A percentile compares a stretch with the other conserved stretches of the same genome.
Evolutionary conservation across 495 filamentous ascomycete genomes (phyloP).

Genomic region (Trichoderma parareesei): DNA sequence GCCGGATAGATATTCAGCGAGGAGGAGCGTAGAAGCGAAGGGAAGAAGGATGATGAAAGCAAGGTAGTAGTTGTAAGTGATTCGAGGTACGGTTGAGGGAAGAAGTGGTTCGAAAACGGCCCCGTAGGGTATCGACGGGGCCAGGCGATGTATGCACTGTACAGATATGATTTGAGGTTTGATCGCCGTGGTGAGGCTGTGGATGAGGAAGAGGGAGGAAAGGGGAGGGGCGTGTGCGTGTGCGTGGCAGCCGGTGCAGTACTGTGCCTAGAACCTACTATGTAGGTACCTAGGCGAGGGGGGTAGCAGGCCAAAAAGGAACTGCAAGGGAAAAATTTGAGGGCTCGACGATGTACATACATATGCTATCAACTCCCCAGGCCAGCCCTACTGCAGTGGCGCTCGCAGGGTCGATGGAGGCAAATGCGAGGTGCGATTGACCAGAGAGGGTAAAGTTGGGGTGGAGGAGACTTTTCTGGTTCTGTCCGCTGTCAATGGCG

Average conservation of each 20-base stretch:
- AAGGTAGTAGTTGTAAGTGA: too few species aligned
- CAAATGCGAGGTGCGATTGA: neutral
- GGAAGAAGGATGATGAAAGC: neutral
- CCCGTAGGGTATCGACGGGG: neutral
- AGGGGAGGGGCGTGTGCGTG: neutral
- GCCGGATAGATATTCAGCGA: too few species aligned
- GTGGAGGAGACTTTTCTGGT: neutral
- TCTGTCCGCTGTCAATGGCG: neutral
- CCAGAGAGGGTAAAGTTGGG: neutral
- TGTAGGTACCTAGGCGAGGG: neutral
- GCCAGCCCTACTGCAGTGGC: neutral
- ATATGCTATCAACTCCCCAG: neutral
- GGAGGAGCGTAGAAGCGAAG: neutral
- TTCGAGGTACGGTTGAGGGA: neutral
- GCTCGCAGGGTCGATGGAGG: neutral
- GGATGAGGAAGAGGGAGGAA: neutral
- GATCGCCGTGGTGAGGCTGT: conserved; percentile 6
- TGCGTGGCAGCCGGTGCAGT: neutral
- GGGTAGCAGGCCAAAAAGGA: neutral
- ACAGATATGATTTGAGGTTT: neutral
- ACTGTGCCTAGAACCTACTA: too few species aligned
- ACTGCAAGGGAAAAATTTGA: neutral
- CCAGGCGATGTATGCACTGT: neutral
- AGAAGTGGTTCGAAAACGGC: neutral
- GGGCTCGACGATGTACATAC: neutral